Conservation (phyloP, 2,329 filamentous ascomycete species). For the Ophiobolus disseminans region DNA sequence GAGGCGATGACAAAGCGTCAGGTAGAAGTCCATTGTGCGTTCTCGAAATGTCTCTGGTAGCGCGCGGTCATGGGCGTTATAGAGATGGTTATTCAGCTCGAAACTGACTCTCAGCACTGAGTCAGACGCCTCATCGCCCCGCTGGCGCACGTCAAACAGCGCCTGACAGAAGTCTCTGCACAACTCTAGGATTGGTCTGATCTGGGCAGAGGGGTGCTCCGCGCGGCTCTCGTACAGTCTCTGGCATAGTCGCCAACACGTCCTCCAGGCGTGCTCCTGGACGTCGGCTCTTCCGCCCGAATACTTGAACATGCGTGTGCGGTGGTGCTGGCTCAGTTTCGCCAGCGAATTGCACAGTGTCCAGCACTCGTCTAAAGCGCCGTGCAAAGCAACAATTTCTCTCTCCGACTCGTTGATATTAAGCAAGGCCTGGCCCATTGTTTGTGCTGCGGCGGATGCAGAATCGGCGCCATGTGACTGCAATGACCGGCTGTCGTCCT, state of each 20-base stretch:
- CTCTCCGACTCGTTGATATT: constrained; percentile 65
- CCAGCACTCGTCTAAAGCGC: constrained; percentile 88
- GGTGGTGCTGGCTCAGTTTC: constrained; percentile 81
- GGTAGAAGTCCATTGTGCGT: constrained; percentile 90
- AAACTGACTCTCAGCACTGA: constrained; percentile 91
- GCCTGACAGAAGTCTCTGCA: constrained; percentile 93
- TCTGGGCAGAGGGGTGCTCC: constrained; percentile 71
- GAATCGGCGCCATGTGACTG: constrained; percentile 41
- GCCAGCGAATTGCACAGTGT: constrained; percentile 90
- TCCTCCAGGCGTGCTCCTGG: constrained; percentile 89
- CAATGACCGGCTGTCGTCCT: constrained; percentile 41
- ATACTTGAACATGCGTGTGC: constrained; percentile 78
- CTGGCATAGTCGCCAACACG: constrained; percentile 92
- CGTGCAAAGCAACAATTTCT: constrained; percentile 72
- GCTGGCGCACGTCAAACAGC: constrained; percentile 82
- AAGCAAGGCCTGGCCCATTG: constrained; percentile 61
- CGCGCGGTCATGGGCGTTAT: constrained; percentile 85
- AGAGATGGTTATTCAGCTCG: constrained; percentile 93
- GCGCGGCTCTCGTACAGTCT: constrained; percentile 83
- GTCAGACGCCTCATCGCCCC: constrained; percentile 79
- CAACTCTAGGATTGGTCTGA: constrained; percentile 79
- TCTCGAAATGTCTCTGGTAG: constrained; percentile 88
- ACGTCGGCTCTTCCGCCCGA: constrained; percentile 72
- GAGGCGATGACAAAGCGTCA: constrained; percentile 90
- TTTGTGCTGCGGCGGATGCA: constrained; percentile 39